These are phyloP conservation scores for Krasilnikovozyma curviuscula DNA, from an alignment of 768 basidiomycete genomes.

Conservation along the genomic window DNA sequence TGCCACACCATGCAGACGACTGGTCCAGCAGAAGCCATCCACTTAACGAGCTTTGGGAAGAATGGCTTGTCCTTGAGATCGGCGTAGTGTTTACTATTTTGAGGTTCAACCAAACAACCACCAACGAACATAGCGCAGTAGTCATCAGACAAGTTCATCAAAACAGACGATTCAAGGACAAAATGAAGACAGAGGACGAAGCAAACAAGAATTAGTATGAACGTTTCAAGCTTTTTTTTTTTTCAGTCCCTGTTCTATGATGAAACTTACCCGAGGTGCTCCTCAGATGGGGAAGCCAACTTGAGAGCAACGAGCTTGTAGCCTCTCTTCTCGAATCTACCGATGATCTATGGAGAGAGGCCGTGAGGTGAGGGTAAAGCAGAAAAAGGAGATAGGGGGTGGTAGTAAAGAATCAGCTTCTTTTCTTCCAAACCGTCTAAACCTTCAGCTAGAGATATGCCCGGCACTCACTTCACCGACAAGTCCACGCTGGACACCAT, in stretches of 20 bases:
- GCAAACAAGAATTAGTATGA: no score
- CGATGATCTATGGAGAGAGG: constrained; percentile 67
- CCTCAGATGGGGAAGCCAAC: constrained; percentile 55
- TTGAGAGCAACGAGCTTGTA: constrained; percentile 80
- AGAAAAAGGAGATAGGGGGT: background rate
- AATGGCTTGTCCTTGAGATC: constrained; percentile 87
- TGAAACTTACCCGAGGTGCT: constrained; percentile 90
- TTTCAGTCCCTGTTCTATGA: no score
- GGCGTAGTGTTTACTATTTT: constrained; percentile 89
- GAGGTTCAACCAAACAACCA: no score
- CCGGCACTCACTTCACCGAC: constrained; percentile 7
- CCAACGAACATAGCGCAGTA: no score
- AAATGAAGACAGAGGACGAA: no score
- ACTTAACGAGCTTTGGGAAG: constrained; percentile 42
- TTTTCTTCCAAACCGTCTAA: no score
- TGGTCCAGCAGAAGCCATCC: constrained; percentile 40
- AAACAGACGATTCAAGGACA: no score
- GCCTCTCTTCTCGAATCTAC: constrained; percentile 91
- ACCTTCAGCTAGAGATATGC: no score
- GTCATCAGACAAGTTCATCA: no score
- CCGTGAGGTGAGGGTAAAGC: no score
- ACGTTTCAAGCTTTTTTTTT: no score
- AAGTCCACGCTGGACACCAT: constrained; percentile 78
- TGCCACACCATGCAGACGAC: constrained; percentile 93
- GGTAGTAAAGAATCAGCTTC: background rate